These are phyloP conservation scores for Rhizopus microsporus DNA, from an alignment of 371 early-diverging fungal species.

Conservation along the genomic window DNA sequence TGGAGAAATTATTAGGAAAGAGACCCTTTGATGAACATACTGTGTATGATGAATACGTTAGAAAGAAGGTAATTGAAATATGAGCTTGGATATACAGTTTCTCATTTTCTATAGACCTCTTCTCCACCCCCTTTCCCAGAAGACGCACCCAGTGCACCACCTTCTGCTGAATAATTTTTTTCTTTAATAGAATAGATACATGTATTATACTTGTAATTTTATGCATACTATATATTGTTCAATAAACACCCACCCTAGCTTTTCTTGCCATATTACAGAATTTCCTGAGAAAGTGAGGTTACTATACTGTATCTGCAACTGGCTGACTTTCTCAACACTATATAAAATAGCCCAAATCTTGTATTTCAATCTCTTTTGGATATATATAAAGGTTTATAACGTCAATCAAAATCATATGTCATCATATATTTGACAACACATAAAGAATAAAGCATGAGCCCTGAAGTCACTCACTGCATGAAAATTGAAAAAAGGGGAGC, in stretches of 20 bases:
- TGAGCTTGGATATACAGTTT: neutral
- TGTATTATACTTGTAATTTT: neutral
- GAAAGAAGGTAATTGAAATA: constrained; percentile 35
- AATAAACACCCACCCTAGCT: neutral
- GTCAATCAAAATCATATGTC: too few species aligned
- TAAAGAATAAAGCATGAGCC: too few species aligned
- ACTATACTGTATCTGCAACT: too few species aligned
- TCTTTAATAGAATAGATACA: neutral
- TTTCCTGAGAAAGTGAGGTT: neutral
- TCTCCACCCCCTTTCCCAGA: constrained; percentile 47
- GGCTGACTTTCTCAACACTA: too few species aligned
- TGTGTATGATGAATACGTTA: constrained; percentile 68
- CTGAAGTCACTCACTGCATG: too few species aligned
- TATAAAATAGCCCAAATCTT: too few species aligned
- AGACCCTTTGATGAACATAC: constrained; percentile 84
- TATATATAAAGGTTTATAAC: too few species aligned
- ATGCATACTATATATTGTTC: neutral
- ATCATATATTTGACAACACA: too few species aligned
- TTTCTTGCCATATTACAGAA: neutral
- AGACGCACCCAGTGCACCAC: constrained; percentile 22
- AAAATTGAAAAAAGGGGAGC: too few species aligned
- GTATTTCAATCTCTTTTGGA: too few species aligned
- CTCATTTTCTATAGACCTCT: constrained; percentile 18
- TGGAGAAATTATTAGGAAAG: constrained; percentile 88
- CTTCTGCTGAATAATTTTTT: neutral